Base-by-base conservation (phyloP, 352 stramenopile species). In the Peronospora belbahrii region DNA sequence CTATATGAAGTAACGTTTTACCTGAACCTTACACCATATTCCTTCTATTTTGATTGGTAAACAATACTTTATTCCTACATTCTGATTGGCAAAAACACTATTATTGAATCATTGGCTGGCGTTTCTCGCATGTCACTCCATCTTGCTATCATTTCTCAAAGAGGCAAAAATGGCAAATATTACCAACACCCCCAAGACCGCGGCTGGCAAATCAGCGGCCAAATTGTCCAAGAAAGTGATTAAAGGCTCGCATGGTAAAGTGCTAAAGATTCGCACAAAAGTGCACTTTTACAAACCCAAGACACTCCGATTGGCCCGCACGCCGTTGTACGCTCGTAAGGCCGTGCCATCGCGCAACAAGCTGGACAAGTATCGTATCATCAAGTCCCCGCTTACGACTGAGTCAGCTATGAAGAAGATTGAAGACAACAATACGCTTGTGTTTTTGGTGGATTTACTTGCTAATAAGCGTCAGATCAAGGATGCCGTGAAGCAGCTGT, bases 381-480 rank as follows among this genome's bases (percentile, higher is more conserved):
- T 99, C 80, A 99, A 99, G 86, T 94, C 96, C 52, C 97, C 97
- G 30, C 74, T 99, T 40, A 99, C 97, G 44, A 99, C 97, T 27
- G 96, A 99, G 76, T 98, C 95, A 63, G 97, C 97, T 50, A 99
- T 99, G 97, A 99, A 99, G 83, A 98, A 99, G 76, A 99, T 99
- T 59, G 97, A 99, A 67, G 96, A 99, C 78, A 97, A 98, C 88
- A 99, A 99, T 89, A 99, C 97, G 62, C 89, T 99, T 62, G 97
- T 99, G 56, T 99, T 99, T 84, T 97, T 99, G 64, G 96, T 99
- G 39, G 96, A 99, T 67, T 84, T 99, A 44, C 91, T 96, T 59
- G 83, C 97, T 60, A 99, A 99, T 90, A 99, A 99, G 93, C 90
- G 95, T 57, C 97, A 99, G 88, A 99, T 99, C 85, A 99, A 99